Conservation (phyloP, 495 filamentous ascomycete genomes). For the Neurospora sp. region DNA sequence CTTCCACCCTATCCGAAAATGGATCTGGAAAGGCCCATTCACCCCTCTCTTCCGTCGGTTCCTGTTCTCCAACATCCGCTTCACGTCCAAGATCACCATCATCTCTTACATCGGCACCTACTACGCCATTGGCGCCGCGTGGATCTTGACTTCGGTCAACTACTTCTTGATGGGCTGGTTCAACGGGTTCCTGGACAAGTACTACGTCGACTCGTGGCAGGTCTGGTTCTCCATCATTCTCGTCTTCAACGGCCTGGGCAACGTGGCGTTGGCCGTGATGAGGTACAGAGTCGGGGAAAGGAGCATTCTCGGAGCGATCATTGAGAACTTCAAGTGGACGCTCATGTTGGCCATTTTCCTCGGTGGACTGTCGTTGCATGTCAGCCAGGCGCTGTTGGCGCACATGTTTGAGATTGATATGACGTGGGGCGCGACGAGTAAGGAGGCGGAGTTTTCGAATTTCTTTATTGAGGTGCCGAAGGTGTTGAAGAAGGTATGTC, state of each 20-base stretch:
- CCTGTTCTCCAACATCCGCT: slow-evolving; percentile 59
- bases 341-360: slow-evolving; percentile 60
- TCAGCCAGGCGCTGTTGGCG: slow-evolving; percentile 54
- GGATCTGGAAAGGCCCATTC: slow-evolving; percentile 57
- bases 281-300: slow-evolving; percentile 56
- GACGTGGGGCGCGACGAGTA: slow-evolving; percentile 61
- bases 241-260: slow-evolving; percentile 61
- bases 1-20: slow-evolving; percentile 61
- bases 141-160: slow-evolving; percentile 68
- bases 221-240: slow-evolving; percentile 66
- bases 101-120: slow-evolving; percentile 82
- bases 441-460: slow-evolving; percentile 63
- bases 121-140: slow-evolving; percentile 71
- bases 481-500: slow-evolving; percentile 49
- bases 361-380: slow-evolving; percentile 59
- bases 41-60: slow-evolving; percentile 65
- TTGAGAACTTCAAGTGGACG: slow-evolving; percentile 66
- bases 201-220: slow-evolving; percentile 68
- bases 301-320: slow-evolving; percentile 41
- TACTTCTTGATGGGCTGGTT: slow-evolving; percentile 73
- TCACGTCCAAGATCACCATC: slow-evolving; percentile 72
- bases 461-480: slow-evolving; percentile 76
- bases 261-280: slow-evolving; percentile 55
- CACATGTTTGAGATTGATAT: slow-evolving; percentile 69
- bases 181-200: slow-evolving; percentile 63